Evolutionary conservation across 2,329 filamentous ascomycete species (phyloP), one percentile per base, ranked within the genome.

Genomic region (Myriosclerotinia curreyana): DNA sequence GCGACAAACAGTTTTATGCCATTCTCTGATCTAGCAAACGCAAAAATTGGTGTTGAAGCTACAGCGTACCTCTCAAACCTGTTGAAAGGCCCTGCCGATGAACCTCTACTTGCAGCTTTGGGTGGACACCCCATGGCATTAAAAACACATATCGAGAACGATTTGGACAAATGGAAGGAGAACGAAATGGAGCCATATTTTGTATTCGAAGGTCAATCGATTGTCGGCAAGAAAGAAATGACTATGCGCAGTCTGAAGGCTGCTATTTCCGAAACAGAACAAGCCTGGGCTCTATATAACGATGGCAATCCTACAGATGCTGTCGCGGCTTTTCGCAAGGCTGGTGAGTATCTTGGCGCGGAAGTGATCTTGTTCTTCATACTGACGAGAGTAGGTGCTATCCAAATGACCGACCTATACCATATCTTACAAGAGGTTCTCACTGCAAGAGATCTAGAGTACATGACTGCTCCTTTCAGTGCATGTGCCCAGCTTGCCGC

Each of bases 271-370:
- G 87, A 88, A 69, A 92, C 91, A 60, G 84, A 90, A 69, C 80
- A 88, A 65, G 95, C 94, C 5, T 99, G 95, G 94, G 83, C 85
- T 3, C 79, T 96, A 54, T 99, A 99, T 77, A 89, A 92, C 72
- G 84, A 88, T 68, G 87, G 91, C 62, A 83, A 91, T 71, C 91
- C 92, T 17, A 86, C 90, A 68, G 83, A 89, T 69, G 92, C 95
- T 20, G 94, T 98, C 8, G 80, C 84, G 64, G 88, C 89, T n/a
- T 98, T 98, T 78, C 92, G 92, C 67, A 88, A 88, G 74, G 89
- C 89, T 71, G 88, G 91, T 92, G 83, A 69, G 77, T 64, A 28
- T 46, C 9, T 25, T 14, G 25, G n/a, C 42, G 31, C 42, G 36
- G 49, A 36, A 51, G 25, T 12, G 31, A 62, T 44, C 5, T 20